Evolutionary conservation across 2,329 filamentous ascomycete species (phyloP), one percentile per base, ranked within the genome.

Genomic region (Pseudogymnoascus destructans): DNA sequence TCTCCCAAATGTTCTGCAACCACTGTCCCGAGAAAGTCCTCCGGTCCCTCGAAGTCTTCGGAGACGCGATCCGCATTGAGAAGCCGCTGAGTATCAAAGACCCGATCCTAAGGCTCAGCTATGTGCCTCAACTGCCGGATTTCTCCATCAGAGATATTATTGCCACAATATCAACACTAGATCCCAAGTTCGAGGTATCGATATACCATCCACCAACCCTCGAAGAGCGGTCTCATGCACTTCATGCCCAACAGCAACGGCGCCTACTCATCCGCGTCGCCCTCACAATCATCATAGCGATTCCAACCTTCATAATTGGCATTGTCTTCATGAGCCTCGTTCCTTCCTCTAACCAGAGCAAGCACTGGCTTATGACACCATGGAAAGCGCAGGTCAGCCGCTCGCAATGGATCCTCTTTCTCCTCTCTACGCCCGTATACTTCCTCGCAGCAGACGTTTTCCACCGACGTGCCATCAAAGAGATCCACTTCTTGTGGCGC

Each of bases 281-380:
- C 1, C 75, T 95, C 58, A 85, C 88, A 1, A 70, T 86, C 25
- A 65, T 85, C 23, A 74, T 86, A 5, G 84, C 86, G 17, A 84
- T 96, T 46, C 91, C 92, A 1, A 89, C 88, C 0, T 91, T 96
- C 64, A 69, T 95, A 56, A 82, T 96, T 36, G 91, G 92, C 2
- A 88, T 96, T 57, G 83, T 95, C 1, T 95, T 89, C 73, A 96
- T 95, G 91, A 89, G 80, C 61, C 76, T 96, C 1, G 78, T 95
- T 0, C 74, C 84, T 0, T 70, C 76, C 2, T 71, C 75, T 1
- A 79, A 90, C 63, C 63, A 71, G 0, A 76, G 77, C 10, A 82
- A 83, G 59, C 74, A 75, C 61, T 89, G 81, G 64, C 72, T 95
- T 46, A 90, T 89, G 79, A 69, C 77, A 61, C 81, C 83, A 5